Evolutionary conservation across 345 rosid genomes (phyloP), one percentile per base, ranked within the genome.

Genomic region (Populus deltoides): DNA sequence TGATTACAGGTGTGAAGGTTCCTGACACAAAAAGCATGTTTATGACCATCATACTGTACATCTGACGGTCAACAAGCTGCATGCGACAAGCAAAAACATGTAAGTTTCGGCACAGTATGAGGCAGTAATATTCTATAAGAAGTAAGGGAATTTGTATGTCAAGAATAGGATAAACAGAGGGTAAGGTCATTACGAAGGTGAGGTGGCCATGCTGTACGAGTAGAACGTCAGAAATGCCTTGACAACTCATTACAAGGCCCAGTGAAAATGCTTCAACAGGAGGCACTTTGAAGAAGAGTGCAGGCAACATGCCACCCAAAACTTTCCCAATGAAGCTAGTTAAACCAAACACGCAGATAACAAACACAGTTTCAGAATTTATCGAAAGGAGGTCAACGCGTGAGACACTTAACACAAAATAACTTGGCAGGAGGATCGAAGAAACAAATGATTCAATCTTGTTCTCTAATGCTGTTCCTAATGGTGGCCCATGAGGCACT

Each of bases 401-500:
- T 39, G 70, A 2, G 74, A 62, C 6, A 76, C 4, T 57, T 62
- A 81, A 82, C 13, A 76, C 73, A 25, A 85, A 73, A 68, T 81
- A 76, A 41, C 77, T 74, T 0, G 86, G 80, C 16, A 89, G 41
- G 66, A 86, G 66, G 35, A 77, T 67, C 0, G 84, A 83, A 7
- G 81, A 72, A 71, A 81, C 73, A 35, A 83, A 79, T 4, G 63
- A 38, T 20, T 89, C 89, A 18, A 87, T 80, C 85, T 83, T 89
- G 51, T 87, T 47, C 31, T 77, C 6, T 43, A 89, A 63, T 0
- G 86, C 87, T 1, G 90, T 80, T n/a, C 92, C 90, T 59, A 89
- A 24, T 2, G 90, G 92, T 0, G 92, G 92, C 1, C 92, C 92
- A 24, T 84, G 85, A 0, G 92, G 92, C 7, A 89, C 86, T 4